Conservation (phyloP, 805 yeast species). For the Myxozyma neglecta region DNA sequence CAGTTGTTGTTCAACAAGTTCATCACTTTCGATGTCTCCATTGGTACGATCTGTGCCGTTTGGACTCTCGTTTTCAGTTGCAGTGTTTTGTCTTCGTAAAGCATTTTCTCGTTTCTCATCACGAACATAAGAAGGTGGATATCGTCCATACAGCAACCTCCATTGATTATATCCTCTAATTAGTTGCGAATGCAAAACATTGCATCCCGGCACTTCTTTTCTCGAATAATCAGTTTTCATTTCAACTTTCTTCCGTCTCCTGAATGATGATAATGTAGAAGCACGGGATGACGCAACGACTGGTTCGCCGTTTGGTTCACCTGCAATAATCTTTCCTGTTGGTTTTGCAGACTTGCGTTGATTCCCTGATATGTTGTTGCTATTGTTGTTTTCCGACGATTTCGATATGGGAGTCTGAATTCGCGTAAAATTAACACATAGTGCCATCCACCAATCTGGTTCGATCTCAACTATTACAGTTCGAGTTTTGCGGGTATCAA, state of each 20-base stretch:
- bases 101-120: constrained; percentile 10
- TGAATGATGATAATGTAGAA: constrained; percentile 21
- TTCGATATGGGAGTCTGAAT: constrained; percentile 19
- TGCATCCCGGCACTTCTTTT: constrained; percentile 29
- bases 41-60: background rate
- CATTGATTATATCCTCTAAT: constrained; percentile 29
- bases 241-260: constrained; percentile 23
- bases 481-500: constrained; percentile 30
- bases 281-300: background rate
- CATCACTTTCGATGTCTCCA: background rate
- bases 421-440: constrained; percentile 26
- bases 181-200: constrained; percentile 26
- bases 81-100: background rate
- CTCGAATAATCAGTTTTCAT: constrained; percentile 26
- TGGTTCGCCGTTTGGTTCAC: constrained; percentile 1
- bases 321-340: background rate
- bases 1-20: constrained; percentile 4
- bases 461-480: constrained; percentile 29
- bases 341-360: background rate
- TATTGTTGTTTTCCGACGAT: background rate
- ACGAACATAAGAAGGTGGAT: constrained; percentile 19
- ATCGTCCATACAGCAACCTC: constrained; percentile 21
- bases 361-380: constrained; percentile 1
- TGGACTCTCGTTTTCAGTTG: background rate
- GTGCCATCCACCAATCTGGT: constrained; percentile 31